A percentile compares a stretch with the other conserved stretches of the same genome.
Evolutionary conservation across 2,329 filamentous ascomycete species (phyloP).

Genomic region (Fusarium mangiferae): DNA sequence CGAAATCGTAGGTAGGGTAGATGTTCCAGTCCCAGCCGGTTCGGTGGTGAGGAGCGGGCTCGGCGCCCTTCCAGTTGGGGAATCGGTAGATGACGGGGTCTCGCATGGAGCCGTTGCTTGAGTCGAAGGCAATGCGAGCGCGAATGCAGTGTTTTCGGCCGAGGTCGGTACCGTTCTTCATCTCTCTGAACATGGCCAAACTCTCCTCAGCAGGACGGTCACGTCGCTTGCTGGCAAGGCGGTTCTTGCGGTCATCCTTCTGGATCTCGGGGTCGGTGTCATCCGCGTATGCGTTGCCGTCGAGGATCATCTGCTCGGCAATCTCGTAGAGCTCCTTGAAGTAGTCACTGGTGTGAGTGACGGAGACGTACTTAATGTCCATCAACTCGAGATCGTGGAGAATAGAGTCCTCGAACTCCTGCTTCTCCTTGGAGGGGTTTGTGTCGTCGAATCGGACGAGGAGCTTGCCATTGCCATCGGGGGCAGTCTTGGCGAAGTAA

Average conservation of each 20-base stretch:
- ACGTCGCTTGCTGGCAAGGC: constrained; percentile 82
- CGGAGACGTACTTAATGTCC: constrained; percentile 87
- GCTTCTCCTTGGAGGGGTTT: constrained; percentile 96
- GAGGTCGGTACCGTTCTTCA: constrained; percentile 85
- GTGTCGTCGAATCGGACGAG: constrained; percentile 96
- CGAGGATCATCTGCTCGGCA: constrained; percentile 84
- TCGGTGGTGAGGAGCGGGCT: constrained; percentile 71
- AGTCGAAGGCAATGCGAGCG: constrained; percentile 90
- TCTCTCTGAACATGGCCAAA: constrained; percentile 87
- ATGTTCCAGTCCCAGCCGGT: constrained; percentile 85
- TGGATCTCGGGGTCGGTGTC: constrained; percentile 92
- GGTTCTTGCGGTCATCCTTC: constrained; percentile 84
- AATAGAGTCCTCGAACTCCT: constrained; percentile 95
- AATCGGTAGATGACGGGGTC: constrained; percentile 98
- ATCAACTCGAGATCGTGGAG: constrained; percentile 90
- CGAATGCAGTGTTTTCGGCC: constrained; percentile 90
- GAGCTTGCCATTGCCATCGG: constrained; percentile 90
- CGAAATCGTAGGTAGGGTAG: constrained; percentile 89
- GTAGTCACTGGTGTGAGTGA: constrained; percentile 94
- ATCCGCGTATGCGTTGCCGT: constrained; percentile 91
- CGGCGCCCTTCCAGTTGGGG: constrained; percentile 67
- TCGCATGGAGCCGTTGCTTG: constrained; percentile 94
- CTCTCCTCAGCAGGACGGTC: constrained; percentile 85
- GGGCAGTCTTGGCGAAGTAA: constrained; percentile 94
- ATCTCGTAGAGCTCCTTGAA: constrained; percentile 92